Evolutionary conservation across 1,139 yeast species (phyloP), one percentile per base, ranked within the genome.

Genomic region (Candida sp.): DNA sequence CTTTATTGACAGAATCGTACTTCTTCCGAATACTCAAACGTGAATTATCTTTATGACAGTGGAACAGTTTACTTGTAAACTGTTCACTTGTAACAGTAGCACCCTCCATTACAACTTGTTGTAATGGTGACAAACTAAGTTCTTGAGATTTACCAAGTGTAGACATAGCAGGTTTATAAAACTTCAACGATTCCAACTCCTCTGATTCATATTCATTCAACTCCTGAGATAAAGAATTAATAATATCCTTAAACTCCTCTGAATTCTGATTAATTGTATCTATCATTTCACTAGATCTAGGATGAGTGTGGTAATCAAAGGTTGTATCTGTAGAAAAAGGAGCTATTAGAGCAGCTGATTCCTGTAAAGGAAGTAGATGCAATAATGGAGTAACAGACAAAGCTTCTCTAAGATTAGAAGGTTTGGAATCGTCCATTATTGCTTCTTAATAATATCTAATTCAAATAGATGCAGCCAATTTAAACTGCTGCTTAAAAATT

Each of bases 321-420:
- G 33, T 25, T 3, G 30, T 21, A 21, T 15, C 30, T 2, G 22
- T 3, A 3, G 42, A 23, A 46, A 39, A 34, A 25, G 45, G 6
- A 19, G 38, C 45, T 5, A 61, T 44, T 19, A 61, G 45, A 1
- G 65, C 58, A 2, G 61, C 61, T 6, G 64, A 30, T 27, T 55
- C 61, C 40, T 64, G 70, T 22, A 54, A 59, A 5, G 72, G 71
- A 11, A 66, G 46, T 12, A 66, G 50, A 43, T 63, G 67, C 15
- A 56, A 45, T 12, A 67, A 45, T 4, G 73, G 73, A 8, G 63
- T 57, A 5, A 59, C 54, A 15, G 61, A 50, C 37, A 64, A 49
- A 15, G 63, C 63, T 41, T 61, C 62, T 29, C 48, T 51, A 15
- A 64, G 41, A 41, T 56, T 54, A 11, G 44, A 38, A 3, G 61